Evolutionary conservation across 2,329 filamentous ascomycete species (phyloP), one percentile per base, ranked within the genome.

Genomic region (Penicillium sp.): DNA sequence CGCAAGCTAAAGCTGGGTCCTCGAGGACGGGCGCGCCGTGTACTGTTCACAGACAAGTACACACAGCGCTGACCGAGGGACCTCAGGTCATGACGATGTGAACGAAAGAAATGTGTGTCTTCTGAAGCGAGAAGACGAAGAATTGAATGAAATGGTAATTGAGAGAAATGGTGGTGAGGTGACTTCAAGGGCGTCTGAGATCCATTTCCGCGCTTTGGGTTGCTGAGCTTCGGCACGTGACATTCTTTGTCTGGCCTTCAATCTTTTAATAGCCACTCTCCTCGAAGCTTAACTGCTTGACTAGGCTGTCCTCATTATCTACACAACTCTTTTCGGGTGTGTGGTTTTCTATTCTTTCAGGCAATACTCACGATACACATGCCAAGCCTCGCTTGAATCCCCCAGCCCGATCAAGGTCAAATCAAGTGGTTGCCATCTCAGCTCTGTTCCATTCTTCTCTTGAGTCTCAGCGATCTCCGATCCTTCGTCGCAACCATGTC

Each of bases 401-500:
- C 50, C n/a, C 55, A 63, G 49, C 53, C 63, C 31, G 35, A 46
- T 35, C 50, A 50, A 21, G 56, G 51, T 62, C 57, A 45, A 23
- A 23, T 15, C 33, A 38, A 43, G 41, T 41, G 40, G 38, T 35
- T 25, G n/a, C 17, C 17, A 29, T 33, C 38, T 27, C 38, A 50
- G 33, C 55, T 57, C 31, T 10, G 15, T 51, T 51, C 33, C 41
- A 49, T 46, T 47, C 33, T 23, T 50, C 46, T 58, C 43, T 45
- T 58, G 40, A 59, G 10, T 55, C 25, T 25, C 42, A 53, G 31
- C 21, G 31, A 35, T 48, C 37, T 15, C 27, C 7, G 3, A n/a
- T 37, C 33, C 42, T 38, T 29, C 47, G 48, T 62, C 51, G 62
- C 68, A 72, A 76, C 53, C 67, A 88, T 86, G 84, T 86, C 85